Evolutionary conservation across 441 rosid genomes (phyloP).

Genomic region (Syzygium malaccense): DNA sequence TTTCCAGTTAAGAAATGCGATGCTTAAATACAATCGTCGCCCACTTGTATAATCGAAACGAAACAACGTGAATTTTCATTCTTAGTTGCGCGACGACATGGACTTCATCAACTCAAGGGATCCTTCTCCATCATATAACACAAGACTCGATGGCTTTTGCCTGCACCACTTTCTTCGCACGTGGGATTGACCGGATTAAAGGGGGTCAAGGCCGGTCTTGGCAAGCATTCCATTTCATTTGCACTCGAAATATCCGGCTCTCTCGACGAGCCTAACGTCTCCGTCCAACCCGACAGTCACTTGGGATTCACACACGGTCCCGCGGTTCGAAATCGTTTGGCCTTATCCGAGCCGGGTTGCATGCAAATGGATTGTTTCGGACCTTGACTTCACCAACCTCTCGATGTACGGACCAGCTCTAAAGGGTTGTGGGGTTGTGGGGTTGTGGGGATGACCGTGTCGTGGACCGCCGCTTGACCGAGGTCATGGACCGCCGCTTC

Average conservation of each 20-base stretch:
- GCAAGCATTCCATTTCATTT: background rate
- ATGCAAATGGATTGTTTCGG: background rate
- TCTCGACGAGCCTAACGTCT: background rate
- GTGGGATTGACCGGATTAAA: background rate
- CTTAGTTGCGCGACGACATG: rapidly evolving
- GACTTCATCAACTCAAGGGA: too few species aligned
- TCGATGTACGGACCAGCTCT: background rate
- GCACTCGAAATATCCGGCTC: background rate
- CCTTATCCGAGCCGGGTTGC: background rate
- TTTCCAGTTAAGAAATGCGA: background rate
- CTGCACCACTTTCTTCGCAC: rapidly evolving
- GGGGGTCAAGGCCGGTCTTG: background rate
- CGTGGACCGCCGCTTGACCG: background rate
- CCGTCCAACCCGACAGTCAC: rapidly evolving
- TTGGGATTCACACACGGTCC: background rate
- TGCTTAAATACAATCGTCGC: background rate
- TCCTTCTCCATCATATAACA: too few species aligned
- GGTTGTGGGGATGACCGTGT: background rate
- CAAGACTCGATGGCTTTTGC: background rate
- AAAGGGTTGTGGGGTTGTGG: too few species aligned
- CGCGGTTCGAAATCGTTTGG: background rate
- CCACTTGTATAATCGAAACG: rapidly evolving
- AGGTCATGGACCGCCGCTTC: background rate
- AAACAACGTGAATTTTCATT: background rate
- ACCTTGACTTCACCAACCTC: background rate